phyloP scores from a whole-genome alignment of 2,329 filamentous ascomycete species.

The Arthrobotrys entomopaga region DNA sequence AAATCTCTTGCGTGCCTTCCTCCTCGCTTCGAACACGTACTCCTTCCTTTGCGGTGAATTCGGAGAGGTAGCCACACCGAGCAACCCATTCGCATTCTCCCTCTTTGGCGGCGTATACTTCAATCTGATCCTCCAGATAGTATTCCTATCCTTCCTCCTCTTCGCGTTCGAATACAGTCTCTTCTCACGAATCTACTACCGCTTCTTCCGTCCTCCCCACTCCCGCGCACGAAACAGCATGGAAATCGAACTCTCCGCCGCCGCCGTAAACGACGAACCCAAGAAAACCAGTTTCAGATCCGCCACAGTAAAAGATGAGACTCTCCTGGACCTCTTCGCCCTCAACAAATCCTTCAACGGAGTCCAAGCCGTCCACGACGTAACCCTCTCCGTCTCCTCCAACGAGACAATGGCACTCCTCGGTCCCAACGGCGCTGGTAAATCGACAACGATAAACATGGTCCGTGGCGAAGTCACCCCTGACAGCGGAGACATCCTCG shows the following conservation, averaged over 20 bases:
- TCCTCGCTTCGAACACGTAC: slow-evolving; percentile 84
- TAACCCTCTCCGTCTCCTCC: slow-evolving; percentile 81
- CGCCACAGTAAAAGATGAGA: slow-evolving; percentile 5
- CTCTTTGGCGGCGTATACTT: slow-evolving; percentile 86
- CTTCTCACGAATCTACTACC: slow-evolving; percentile 32
- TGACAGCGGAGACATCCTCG: slow-evolving; percentile 77
- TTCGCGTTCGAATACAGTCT: slow-evolving; percentile 84
- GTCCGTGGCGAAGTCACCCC: slow-evolving; percentile 89
- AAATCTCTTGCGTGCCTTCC: slow-evolving; percentile 77
- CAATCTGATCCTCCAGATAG: slow-evolving; percentile 79
- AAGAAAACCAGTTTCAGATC: neutral
- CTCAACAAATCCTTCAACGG: slow-evolving; percentile 83
- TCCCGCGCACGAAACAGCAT: slow-evolving; percentile 63
- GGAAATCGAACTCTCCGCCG: slow-evolving; percentile 60
- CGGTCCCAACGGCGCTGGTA: slow-evolving; percentile 92
- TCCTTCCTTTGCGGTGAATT: slow-evolving; percentile 77
- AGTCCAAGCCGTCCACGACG: slow-evolving; percentile 82
- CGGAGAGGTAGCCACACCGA: slow-evolving; percentile 70
- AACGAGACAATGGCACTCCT: slow-evolving; percentile 89
- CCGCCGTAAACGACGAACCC: neutral
- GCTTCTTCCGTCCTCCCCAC: slow-evolving; percentile 60
- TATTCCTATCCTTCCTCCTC: slow-evolving; percentile 77
- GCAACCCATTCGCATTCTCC: slow-evolving; percentile 67
- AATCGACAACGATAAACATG: slow-evolving; percentile 87
- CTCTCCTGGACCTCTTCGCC: slow-evolving; percentile 77